A percentile compares a stretch with the other conserved stretches of the same genome.
Conservation (phyloP, 768 basidiomycete species). For the Termitomyces sp. region DNA sequence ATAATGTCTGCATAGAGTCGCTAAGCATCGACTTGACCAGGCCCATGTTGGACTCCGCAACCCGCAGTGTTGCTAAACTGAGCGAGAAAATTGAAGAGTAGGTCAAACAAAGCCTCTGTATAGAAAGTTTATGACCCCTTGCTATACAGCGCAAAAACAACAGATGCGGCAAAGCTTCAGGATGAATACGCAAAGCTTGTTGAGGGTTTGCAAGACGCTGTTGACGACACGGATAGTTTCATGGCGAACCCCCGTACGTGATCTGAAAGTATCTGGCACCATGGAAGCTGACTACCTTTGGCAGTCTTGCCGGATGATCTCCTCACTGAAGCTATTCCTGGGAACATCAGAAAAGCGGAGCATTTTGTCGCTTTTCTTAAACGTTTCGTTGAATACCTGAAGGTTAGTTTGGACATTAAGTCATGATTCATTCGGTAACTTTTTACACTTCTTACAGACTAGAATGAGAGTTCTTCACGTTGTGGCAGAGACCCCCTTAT, state of each 20-base stretch:
- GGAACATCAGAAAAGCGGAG: conserved; percentile 97
- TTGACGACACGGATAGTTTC: conserved; percentile 74
- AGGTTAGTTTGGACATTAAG: conserved; percentile 41
- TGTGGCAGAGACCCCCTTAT: conserved; percentile 95
- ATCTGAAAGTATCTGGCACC: background rate
- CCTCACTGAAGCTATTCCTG: conserved; percentile 91
- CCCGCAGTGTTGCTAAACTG: conserved; percentile 79
- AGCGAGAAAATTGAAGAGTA: conserved; percentile 94
- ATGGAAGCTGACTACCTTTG: conserved; percentile 1
- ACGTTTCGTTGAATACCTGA: conserved; percentile 97
- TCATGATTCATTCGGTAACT: background rate
- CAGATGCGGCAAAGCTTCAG: conserved; percentile 89
- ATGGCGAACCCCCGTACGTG: conserved; percentile 81
- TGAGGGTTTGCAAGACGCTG: conserved; percentile 82
- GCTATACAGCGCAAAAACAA: conserved; percentile 77
- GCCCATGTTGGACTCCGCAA: conserved; percentile 95
- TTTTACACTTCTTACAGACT: conserved; percentile 46
- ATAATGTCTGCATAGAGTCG: conserved; percentile 99
- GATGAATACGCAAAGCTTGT: conserved; percentile 96
- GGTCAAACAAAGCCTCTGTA: conserved; percentile 19
- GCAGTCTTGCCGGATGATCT: conserved; percentile 93
- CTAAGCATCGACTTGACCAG: conserved; percentile 94
- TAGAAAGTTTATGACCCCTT: background rate
- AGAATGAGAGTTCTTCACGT: conserved; percentile 99
- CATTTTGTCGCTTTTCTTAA: conserved; percentile 99